phyloP scores from a whole-genome alignment of 257 asterid genomes.

The Prunella vulgaris region DNA sequence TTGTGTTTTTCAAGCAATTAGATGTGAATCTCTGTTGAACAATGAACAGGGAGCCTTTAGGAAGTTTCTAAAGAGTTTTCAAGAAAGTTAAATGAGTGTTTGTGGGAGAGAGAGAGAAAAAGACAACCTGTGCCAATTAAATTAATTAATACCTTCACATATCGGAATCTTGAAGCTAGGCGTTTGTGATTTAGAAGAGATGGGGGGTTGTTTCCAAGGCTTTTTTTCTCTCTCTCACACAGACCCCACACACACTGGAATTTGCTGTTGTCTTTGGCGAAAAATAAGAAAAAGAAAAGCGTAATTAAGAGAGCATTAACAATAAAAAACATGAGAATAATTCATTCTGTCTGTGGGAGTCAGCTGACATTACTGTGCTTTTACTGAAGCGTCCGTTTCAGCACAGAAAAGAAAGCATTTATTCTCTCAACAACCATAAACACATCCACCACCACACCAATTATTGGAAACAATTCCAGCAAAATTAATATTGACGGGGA shows the following conservation, averaged over 20 bases:
- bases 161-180: constrained; percentile 1
- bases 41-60: constrained; percentile 27
- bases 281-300: not conserved
- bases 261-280: not conserved
- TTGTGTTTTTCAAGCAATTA: constrained; percentile 5
- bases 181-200: not conserved
- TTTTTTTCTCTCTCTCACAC: not conserved
- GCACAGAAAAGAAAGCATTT: constrained; percentile 51
- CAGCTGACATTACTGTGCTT: constrained; percentile 20
- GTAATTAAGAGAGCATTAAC: not conserved
- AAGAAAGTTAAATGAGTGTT: constrained; percentile 13
- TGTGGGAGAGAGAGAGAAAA: no score
- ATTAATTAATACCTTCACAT: not conserved
- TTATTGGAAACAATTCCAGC: not conserved
- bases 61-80: constrained; percentile 23
- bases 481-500: not conserved
- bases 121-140: constrained; percentile 20
- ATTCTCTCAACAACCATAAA: constrained; percentile 49
- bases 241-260: no score
- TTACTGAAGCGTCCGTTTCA: constrained; percentile 35
- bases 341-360: constrained; percentile 18
- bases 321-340: constrained; percentile 22
- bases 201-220: constrained; percentile 18
- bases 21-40: constrained; percentile 15
- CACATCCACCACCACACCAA: constrained; percentile 11